Evolutionary conservation across 805 yeast genomes (phyloP).

Genomic region (Saccharomycopsis sp.): DNA sequence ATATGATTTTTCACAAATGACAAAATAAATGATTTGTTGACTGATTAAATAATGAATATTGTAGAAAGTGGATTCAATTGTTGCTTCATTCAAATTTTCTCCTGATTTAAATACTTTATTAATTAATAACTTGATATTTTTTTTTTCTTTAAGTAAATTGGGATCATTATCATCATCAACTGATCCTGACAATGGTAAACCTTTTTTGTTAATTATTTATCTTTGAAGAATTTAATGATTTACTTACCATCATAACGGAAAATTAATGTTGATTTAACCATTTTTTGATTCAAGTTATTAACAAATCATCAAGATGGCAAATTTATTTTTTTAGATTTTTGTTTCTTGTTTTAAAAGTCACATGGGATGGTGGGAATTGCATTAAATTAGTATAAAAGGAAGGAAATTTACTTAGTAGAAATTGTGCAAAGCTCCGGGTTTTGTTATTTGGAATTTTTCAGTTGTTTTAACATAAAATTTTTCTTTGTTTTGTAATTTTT

Average conservation of each 20-base stretch:
- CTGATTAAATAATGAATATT: conserved; percentile 64
- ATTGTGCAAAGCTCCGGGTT: too few relatives aligned
- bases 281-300: too few relatives aligned
- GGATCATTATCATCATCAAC: conserved; percentile 70
- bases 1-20: conserved; percentile 67
- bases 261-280: conserved; percentile 61
- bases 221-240: background rate
- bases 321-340: too few relatives aligned
- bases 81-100: conserved; percentile 37
- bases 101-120: conserved; percentile 68
- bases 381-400: too few relatives aligned
- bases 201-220: conserved; percentile 25
- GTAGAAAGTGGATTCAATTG: conserved; percentile 48
- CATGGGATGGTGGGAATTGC: too few relatives aligned
- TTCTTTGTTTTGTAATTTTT: too few relatives aligned
- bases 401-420: too few relatives aligned
- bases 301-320: too few relatives aligned
- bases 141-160: conserved; percentile 62
- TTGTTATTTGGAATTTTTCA: too few relatives aligned
- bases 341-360: too few relatives aligned
- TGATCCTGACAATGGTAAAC: conserved; percentile 84
- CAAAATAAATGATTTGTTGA: conserved; percentile 62
- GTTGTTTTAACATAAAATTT: too few relatives aligned
- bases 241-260: conserved; percentile 54
- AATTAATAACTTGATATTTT: conserved; percentile 69